Base-by-base conservation (phyloP, 2,329 filamentous ascomycete genomes). In the Fusarium sp. region DNA sequence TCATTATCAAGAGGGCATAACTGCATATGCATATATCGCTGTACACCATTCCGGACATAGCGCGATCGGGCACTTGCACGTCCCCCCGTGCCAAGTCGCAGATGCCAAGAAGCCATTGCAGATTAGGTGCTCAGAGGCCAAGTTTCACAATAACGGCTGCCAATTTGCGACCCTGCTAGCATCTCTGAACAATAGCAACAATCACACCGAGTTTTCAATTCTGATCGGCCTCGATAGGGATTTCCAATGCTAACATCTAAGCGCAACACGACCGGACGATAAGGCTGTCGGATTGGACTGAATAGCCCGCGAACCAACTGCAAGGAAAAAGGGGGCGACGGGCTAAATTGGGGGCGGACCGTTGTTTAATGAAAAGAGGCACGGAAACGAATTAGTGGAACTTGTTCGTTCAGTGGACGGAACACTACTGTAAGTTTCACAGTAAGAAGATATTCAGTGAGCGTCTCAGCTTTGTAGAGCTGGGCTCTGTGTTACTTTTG, bases 111-210 rank as follows among this genome's bases (percentile, higher is more conserved):
- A 16, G 44, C 55, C 33, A 60, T 60, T 60, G 30, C 59, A 70
- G 60, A 65, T 70, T 70, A 70, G 38, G 30, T 65, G 41, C 41
- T 67, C 24, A 35, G 26, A 38, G 22, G 26, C 65, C 48, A 60
- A 65, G 67, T 70, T 70, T 70, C 65, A 70, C 60, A 55, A 70
- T 22, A 60, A 65, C 67, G 67, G 67, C 67, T 70, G 47, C 54
- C 60, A 70, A 50, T 65, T 53, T 65, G 28, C 9, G 22, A 30
- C 58, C 60, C 44, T 65, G 66, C 65, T 51, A 50, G 53, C 33
- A 54, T 13, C 33, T 13, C 44, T 47, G 22, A 47, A 28, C 44
- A 26, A 59, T 48, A 33, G 39, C 39, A 42, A 26, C 56, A 41
- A 56, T 64, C 65, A 70, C 65, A 65, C 67, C 65, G 53, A 65